phyloP scores from a whole-genome alignment of 768 basidiomycete species.

The Amyloporia xantha region DNA sequence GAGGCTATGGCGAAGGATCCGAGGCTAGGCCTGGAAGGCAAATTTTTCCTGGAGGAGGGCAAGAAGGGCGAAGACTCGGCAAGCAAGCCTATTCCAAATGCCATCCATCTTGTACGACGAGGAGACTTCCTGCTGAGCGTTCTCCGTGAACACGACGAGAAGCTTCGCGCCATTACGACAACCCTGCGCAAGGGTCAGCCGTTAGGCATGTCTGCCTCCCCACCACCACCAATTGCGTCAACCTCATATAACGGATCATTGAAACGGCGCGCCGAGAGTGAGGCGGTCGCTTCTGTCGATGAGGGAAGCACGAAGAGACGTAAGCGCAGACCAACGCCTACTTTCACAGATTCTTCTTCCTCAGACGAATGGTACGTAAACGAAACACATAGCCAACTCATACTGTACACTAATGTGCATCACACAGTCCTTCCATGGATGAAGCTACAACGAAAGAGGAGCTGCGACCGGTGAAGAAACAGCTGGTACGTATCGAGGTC shows the following conservation, averaged over 20 bases:
- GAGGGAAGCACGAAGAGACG: constrained; percentile 66
- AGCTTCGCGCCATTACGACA: constrained; percentile 83
- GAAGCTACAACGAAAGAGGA: constrained; percentile 90
- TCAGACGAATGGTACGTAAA: constrained; percentile 82
- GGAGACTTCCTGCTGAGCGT: constrained; percentile 89
- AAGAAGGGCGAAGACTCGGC: constrained; percentile 88
- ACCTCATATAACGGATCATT: constrained; percentile 54
- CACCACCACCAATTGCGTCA: constrained; percentile 68
- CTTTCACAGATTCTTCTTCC: constrained; percentile 91
- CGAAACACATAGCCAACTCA: too few relatives aligned
- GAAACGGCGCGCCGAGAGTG: constrained; percentile 80
- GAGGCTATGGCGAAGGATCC: constrained; percentile 89
- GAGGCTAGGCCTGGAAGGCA: constrained; percentile 76
- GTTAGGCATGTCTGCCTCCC: constrained; percentile 66
- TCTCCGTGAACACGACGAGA: constrained; percentile 84
- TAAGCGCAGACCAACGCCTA: constrained; percentile 91
- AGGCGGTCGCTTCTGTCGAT: constrained; percentile 69
- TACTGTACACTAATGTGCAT: background rate
- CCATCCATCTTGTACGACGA: constrained; percentile 94
- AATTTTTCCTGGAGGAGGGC: constrained; percentile 97
- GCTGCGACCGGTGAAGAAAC: constrained; percentile 92
- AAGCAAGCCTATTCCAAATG: constrained; percentile 88
- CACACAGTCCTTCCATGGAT: constrained; percentile 85
- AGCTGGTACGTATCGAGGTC: constrained; percentile 53
- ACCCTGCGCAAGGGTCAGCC: constrained; percentile 61